Base-by-base conservation (phyloP, 148 eudicot genomes). In the Rhododendron ferrugineum region DNA sequence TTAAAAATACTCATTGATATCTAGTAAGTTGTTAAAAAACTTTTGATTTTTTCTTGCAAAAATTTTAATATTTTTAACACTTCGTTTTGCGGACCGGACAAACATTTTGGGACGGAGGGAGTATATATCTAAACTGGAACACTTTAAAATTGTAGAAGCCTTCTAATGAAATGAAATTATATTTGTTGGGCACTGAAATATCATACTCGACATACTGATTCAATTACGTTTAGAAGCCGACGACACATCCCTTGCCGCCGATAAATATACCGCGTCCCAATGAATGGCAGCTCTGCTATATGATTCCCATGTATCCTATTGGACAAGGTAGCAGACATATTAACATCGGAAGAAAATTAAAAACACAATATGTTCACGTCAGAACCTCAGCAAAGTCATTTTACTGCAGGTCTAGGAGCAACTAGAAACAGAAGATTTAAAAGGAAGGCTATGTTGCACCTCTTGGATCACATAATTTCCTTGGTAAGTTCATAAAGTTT, bases 201-300 rank as follows among this genome's bases (percentile, higher is more conserved):
- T 84, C 76, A 62, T 46, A 79, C 49, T 46, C 64, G 76, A 91
- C 93, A 78, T 88, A 97, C 99, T 91, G 16, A 85, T 88, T 95
- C 96, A 89, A 94, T 87, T 37, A 92, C 98, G 82, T 83, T 78
- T 72, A 97, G 92, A 86, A 97, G 94, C 50, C 96, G 93, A 32
- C 94, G 91, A 60, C 98, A 94, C 99, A 97, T 93, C 85, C 99
- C 99, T 89, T 95, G 94, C 58, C 95, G 98, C 88, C 98, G 90
- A 83, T 94, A 92, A 74, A 84, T 85, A 87, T 90, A 81, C 36
- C 99, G 93, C 47, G 98, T 97, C 81, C 95, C 99, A 82, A 97
- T 92, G 80, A 95, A 97, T 80, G 99, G 98, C 98, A 97, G 93
- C 93, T 97, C 99, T 52, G 99, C 98, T 80, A 94, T 84, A 79